These are phyloP conservation scores for Tagetes erecta DNA, from an alignment of 129 eudicot species.

Conservation along the genomic window DNA sequence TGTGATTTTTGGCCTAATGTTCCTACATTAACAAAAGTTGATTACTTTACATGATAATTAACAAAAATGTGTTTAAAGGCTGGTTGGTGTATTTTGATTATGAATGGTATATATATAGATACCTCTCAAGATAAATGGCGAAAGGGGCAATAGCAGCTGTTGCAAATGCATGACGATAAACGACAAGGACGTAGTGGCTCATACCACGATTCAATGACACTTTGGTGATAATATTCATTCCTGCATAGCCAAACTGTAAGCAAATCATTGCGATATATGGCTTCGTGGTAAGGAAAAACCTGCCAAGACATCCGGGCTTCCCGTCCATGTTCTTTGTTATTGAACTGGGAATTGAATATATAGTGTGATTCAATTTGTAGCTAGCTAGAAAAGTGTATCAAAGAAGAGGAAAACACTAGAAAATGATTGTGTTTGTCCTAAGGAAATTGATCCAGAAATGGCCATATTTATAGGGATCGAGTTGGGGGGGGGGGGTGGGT, in stretches of 20 bases:
- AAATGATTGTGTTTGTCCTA: constrained; percentile 55
- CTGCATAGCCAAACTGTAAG: constrained; percentile 92
- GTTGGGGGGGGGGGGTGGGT: constrained; percentile 1
- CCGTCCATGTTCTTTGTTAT: constrained; percentile 54
- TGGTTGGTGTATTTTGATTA: neutral
- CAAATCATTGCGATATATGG: constrained; percentile 94
- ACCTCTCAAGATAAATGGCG: constrained; percentile 78
- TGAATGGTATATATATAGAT: neutral
- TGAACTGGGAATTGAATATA: neutral
- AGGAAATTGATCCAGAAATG: constrained; percentile 30
- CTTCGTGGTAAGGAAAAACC: constrained; percentile 53
- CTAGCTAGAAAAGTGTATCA: constrained; percentile 10
- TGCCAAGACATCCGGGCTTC: constrained; percentile 43
- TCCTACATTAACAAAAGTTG: constrained; percentile 44
- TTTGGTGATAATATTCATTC: constrained; percentile 91
- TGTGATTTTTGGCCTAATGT: constrained; percentile 79
- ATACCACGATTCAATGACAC: constrained; percentile 85
- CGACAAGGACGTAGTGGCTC: constrained; percentile 94
- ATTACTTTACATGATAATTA: constrained; percentile 2
- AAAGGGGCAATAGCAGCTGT: constrained; percentile 89
- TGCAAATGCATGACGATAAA: constrained; percentile 93
- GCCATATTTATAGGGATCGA: constrained; percentile 53
- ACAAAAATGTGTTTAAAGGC: neutral
- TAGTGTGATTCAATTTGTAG: no score
- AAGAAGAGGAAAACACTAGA: constrained; percentile 72